Base-by-base conservation (phyloP, 2,329 filamentous ascomycete species). In the Colletotrichum sp. region DNA sequence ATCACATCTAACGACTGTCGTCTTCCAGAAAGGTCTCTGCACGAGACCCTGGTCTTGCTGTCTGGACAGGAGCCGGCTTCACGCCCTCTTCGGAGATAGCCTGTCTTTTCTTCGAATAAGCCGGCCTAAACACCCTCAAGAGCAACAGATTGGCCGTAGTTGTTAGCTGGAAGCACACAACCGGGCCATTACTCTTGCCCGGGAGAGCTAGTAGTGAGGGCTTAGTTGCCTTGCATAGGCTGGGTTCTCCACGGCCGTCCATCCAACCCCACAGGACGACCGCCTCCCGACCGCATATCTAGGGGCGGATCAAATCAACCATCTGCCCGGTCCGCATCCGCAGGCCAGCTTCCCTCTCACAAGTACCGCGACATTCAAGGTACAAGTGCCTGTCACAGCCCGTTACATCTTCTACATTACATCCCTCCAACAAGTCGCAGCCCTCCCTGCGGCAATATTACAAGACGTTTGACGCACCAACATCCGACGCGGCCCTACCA, bases 351-450 rank as follows among this genome's bases (percentile, higher is more conserved):
- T 71, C n/a, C n/a, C 77, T 76, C 70, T 76, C 64, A 44, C 77
- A 78, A 49, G 77, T 78, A 78, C 76, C 62, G 77, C 69, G 67
- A 77, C 75, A 28, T 76, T 18, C 28, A 44, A 76, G 77, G 72
- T 78, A 78, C 77, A 78, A 78, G 63, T 30, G 30, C 44, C 57
- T 71, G 52, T 49, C 72, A 68, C 34, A 36, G 28, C 62, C 67
- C 24, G 60, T 66, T 69, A 64, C 67, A 36, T 67, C 59, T 76
- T 70, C 32, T 34, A 66, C 73, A 49, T 72, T 75, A 72, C 71
- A 72, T 77, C 71, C 73, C 76, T 78, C 74, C 76, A 77, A 71
- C 75, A 44, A 64, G 66, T 78, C 57, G 57, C 59, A 69, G 62
- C 60, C 68, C 72, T 77, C 52, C 76, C 74, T 77, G 76, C 69